A percentile compares a stretch with the other conserved stretches of the same genome.
phyloP scores from a whole-genome alignment of 768 basidiomycete species.

The Cystobasidiopsis lactophilus region DNA sequence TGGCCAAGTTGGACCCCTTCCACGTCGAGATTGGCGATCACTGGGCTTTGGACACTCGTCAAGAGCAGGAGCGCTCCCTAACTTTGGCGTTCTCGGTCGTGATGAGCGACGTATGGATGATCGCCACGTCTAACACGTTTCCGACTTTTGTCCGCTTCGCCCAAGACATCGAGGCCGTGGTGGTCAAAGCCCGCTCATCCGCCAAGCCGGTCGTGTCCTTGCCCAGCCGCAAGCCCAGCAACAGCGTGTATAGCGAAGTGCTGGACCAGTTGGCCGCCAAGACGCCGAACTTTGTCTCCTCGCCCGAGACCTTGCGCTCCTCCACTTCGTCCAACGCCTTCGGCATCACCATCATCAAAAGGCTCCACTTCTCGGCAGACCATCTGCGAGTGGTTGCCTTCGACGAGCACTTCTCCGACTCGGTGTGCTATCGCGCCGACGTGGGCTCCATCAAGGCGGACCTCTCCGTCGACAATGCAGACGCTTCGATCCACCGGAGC shows the following conservation, averaged over 20 bases:
- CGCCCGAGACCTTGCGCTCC: too few species aligned
- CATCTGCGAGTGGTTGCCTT: slow-evolving; percentile 49
- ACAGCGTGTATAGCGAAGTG: too few species aligned
- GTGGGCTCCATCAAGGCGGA: slow-evolving; percentile 41
- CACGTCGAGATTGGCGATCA: slow-evolving; percentile 55
- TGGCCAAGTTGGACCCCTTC: slow-evolving; percentile 49
- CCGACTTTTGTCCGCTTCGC: slow-evolving; percentile 52
- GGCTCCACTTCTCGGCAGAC: slow-evolving; percentile 48
- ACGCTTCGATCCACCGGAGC: slow-evolving; percentile 4
- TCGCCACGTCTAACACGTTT: slow-evolving; percentile 50
- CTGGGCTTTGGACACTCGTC: slow-evolving; percentile 39
- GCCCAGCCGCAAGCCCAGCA: too few species aligned
- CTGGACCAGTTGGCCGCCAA: too few species aligned
- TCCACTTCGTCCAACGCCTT: too few species aligned
- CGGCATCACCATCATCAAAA: slow-evolving; percentile 34
- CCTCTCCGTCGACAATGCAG: slow-evolving; percentile 4
- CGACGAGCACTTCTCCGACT: slow-evolving; percentile 54
- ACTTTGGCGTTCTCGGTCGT: slow-evolving; percentile 52
- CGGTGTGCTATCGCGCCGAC: slow-evolving; percentile 52
- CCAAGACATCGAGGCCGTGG: slow-evolving; percentile 49
- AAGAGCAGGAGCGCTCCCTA: slow-evolving; percentile 28
- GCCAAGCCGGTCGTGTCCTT: slow-evolving; percentile 35
- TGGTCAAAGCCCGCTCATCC: slow-evolving; percentile 49
- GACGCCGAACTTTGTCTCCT: too few species aligned
- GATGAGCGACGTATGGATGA: slow-evolving; percentile 43